Evolutionary conservation across 139 green algal species (phyloP).

Genomic region (Pedinophyceae sp.): DNA sequence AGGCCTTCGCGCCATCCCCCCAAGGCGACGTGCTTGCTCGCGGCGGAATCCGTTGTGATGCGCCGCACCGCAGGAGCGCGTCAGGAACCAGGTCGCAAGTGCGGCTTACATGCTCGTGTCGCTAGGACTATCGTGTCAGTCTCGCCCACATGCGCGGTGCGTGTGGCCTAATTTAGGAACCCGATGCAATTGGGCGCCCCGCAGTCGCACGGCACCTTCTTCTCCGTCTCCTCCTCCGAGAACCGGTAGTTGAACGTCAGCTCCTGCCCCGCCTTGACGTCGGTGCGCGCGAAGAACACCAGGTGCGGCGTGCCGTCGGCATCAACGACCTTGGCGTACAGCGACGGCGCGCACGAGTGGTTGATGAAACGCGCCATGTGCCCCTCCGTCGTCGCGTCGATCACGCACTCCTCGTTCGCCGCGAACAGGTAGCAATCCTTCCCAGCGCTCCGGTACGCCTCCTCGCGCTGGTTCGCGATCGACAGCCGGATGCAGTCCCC

Average conservation of each 20-base stretch:
- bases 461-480: constrained; percentile 53
- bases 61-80: too few species aligned
- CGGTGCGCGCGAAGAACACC: constrained; percentile 60
- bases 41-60: too few species aligned
- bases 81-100: too few species aligned
- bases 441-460: constrained; percentile 36
- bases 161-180: neutral
- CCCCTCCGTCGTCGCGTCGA: constrained; percentile 63
- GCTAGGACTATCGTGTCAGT: too few species aligned
- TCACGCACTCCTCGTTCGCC: constrained; percentile 46
- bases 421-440: constrained; percentile 87
- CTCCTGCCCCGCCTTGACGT: constrained; percentile 65
- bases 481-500: constrained; percentile 46
- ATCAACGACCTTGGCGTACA: constrained; percentile 71
- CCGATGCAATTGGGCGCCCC: neutral
- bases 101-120: too few species aligned
- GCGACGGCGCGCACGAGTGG: constrained; percentile 69
- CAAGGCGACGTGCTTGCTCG: too few species aligned
- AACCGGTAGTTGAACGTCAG: constrained; percentile 76
- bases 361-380: constrained; percentile 56
- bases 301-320: constrained; percentile 40
- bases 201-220: neutral
- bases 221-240: neutral
- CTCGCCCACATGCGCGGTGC: too few species aligned
- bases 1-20: too few species aligned